Conservation (phyloP, 441 rosid species). For the Arabidopsis lyrata region DNA sequence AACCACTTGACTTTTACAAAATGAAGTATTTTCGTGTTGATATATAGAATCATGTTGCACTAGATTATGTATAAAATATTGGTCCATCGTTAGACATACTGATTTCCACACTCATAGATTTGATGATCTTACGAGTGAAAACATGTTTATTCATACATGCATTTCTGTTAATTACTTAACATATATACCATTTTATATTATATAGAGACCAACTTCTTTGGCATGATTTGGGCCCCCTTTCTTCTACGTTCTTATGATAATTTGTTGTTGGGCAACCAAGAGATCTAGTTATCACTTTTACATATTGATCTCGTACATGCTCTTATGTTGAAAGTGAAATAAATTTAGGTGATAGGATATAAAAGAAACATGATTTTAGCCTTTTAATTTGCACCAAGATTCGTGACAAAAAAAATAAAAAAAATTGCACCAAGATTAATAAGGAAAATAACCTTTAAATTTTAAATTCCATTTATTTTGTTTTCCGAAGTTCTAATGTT, state of each 20-base stretch:
- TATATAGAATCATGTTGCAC: constrained; percentile 8
- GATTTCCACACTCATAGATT: not conserved
- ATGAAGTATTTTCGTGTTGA: not conserved
- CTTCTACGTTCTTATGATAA: constrained; percentile 2
- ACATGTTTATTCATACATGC: not conserved
- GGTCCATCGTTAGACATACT: not conserved
- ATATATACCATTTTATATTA: constrained; percentile 5
- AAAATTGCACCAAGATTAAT: not conserved
- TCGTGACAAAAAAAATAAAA: no score
- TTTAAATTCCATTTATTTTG: not conserved
- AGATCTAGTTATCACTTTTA: not conserved
- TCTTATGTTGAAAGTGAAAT: not conserved
- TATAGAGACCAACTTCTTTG: constrained; percentile 29
- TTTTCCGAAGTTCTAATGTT: not conserved
- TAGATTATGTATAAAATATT: not conserved
- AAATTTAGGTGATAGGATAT: not conserved
- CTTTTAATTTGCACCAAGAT: not conserved
- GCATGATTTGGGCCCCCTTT: constrained; percentile 30
- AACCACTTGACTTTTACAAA: constrained; percentile 33
- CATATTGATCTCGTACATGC: not conserved
- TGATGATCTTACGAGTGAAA: not conserved
- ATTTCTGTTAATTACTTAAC: not conserved
- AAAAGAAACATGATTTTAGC: constrained; percentile 1
- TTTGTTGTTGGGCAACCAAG: constrained; percentile 6
- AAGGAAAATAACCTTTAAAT: not conserved